Evolutionary conservation across 2,329 filamentous ascomycete genomes (phyloP), one percentile per base, ranked within the genome.

Genomic region (Blastomyces silverae): DNA sequence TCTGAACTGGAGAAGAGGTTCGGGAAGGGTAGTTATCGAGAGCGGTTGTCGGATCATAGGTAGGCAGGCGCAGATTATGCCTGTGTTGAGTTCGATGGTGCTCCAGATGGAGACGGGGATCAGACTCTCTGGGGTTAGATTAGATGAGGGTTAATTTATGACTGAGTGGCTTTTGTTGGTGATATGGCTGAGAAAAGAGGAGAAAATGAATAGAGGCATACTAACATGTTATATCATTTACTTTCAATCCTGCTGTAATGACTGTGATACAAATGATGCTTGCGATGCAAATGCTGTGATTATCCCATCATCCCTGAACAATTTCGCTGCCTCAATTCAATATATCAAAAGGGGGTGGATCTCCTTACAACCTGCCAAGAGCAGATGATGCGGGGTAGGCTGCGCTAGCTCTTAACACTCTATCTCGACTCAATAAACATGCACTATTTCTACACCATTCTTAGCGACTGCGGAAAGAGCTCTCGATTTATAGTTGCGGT

Each of bases 11-110:
- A 53, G 46, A 53, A 53, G 25, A 53, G 22, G 2, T 8, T 13
- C 28, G 50, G 50, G 10, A 53, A 53, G 28, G 31, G 50, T 25
- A n/a, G n/a, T n/a, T n/a, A 53, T 28, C 4, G 50, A 28, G 5
- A 53, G 50, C 3, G 50, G 50, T 31, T 53, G 50, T 31, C 50
- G 50, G 50, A 53, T 31, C 50, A 53, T 53, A 17, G 75, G 76
- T 8, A 78, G 70, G 61, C 75, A 77, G n/a, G 74, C 74, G 37
- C 73, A 75, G 13, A 77, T 69, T 62, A 77, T 76, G 20, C 73
- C 76, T 13, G 74, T 70, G 34, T 71, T 73, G 6, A 74, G 71
- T 66, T 77, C 75, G 22, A 76, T 67, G 44, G 69, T 72, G 10
- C 74, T 76, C 70, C 75, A 73, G 4, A 74, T 69, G 28, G 58